These are phyloP conservation scores for Solanum tarapatanum DNA, from an alignment of 257 asterid species.

Conservation along the genomic window DNA sequence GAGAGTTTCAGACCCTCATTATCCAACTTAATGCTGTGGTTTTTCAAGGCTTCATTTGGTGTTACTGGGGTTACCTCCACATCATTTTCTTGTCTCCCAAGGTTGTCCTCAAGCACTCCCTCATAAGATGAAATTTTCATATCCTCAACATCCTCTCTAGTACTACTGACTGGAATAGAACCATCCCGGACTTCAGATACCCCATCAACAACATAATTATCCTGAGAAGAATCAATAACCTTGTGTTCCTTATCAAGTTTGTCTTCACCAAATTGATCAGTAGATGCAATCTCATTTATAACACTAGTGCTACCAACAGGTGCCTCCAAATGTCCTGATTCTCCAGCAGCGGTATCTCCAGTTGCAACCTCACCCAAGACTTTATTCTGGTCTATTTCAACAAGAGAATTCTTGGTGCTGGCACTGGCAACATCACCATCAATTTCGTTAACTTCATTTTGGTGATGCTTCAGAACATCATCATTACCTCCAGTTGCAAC, in stretches of 20 bases:
- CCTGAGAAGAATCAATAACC: not conserved
- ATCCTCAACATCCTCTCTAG: not conserved
- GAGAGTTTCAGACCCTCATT: slow-evolving; percentile 11
- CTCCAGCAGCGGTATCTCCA: not conserved
- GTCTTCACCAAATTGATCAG: not conserved
- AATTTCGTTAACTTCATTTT: not conserved
- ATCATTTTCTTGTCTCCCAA: not conserved
- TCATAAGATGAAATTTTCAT: not conserved
- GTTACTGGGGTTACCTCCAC: not conserved
- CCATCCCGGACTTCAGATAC: not conserved
- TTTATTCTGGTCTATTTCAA: not conserved
- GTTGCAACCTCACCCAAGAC: not conserved
- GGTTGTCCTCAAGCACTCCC: not conserved
- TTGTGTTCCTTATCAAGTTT: not conserved
- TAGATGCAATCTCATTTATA: not conserved
- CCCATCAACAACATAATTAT: not conserved
- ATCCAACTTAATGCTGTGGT: slow-evolving; percentile 1
- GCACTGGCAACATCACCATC: not conserved
- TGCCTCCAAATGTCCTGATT: not conserved
- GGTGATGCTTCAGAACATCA: not conserved
- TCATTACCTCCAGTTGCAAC: not conserved
- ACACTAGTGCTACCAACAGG: not conserved
- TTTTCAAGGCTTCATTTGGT: not conserved
- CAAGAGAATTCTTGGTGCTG: not conserved
- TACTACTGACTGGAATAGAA: not conserved